These are phyloP conservation scores for Talaromyces marneffei DNA, from an alignment of 2,329 filamentous ascomycete genomes.

Conservation along the genomic window DNA sequence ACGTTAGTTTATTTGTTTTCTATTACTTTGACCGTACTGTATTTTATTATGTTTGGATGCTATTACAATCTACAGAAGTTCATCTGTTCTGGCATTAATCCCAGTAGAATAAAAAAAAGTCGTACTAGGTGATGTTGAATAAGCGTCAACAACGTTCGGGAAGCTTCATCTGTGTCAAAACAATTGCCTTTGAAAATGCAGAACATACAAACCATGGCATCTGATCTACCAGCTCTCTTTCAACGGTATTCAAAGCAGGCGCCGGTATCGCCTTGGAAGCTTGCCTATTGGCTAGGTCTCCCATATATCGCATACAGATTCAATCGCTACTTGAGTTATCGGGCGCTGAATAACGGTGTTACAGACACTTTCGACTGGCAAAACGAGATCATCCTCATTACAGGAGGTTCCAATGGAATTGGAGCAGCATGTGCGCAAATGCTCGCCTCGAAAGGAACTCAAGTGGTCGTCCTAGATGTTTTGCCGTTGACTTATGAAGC, in stretches of 20 bases:
- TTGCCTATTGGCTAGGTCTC: not conserved
- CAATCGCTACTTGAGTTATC: not conserved
- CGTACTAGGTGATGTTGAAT: not conserved
- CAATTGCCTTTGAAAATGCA: not conserved
- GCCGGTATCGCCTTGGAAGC: not conserved
- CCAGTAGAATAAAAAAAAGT: not conserved
- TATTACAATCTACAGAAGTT: not conserved
- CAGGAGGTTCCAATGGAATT: constrained; percentile 8
- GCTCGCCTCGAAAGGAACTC: not conserved
- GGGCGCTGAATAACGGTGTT: constrained; percentile 1
- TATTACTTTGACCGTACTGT: not conserved
- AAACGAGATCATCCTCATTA: constrained; percentile 1
- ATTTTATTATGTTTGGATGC: not conserved
- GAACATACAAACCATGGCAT: not conserved
- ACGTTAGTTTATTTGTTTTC: not conserved
- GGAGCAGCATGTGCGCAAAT: constrained; percentile 1
- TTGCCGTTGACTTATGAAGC: constrained; percentile 5
- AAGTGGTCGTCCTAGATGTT: constrained; percentile 1
- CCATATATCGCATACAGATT: not conserved
- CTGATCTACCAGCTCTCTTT: not conserved
- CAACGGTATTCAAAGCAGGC: not conserved
- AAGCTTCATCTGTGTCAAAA: not conserved
- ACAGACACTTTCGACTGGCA: not conserved
- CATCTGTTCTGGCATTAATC: not conserved
- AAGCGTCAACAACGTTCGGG: too few relatives aligned